phyloP scores from a whole-genome alignment of 1,284 basidiomycete species.

The Testicularia cyperi region DNA sequence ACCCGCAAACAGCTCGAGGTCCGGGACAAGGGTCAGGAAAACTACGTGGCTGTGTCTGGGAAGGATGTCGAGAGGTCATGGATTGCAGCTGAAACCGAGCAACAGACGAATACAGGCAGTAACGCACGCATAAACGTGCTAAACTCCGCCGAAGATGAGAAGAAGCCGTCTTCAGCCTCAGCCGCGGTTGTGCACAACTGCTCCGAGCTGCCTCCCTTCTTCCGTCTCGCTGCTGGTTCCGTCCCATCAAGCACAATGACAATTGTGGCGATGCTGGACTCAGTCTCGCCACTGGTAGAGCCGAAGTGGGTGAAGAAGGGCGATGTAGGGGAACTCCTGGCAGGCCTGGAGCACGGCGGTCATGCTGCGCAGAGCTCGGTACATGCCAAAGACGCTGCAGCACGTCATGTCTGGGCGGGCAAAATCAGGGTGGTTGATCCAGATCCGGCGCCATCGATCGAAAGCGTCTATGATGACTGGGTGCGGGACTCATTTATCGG shows the following conservation, averaged over 20 bases:
- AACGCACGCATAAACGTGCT: no score
- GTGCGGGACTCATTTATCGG: conserved; percentile 76
- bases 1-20: conserved; percentile 26
- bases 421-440: conserved; percentile 90
- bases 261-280: conserved; percentile 67
- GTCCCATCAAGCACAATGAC: conserved; percentile 4
- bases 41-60: conserved; percentile 28
- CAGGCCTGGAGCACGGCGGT: conserved; percentile 74
- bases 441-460: conserved; percentile 91
- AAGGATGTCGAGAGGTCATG: conserved; percentile 25
- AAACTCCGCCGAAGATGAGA: no score
- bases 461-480: conserved; percentile 85
- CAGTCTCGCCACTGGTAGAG: conserved; percentile 75
- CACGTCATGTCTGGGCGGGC: conserved; percentile 73
- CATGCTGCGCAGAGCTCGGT: conserved; percentile 68
- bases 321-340: conserved; percentile 87
- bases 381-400: conserved; percentile 56
- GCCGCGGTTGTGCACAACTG: no score
- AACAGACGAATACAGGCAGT: no score
- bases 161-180: no score
- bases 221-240: conserved; percentile 4
- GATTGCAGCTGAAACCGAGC: no score
- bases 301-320: conserved; percentile 94
- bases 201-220: conserved; percentile 28
- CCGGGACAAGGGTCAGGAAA: conserved; percentile 23